These are phyloP conservation scores for Lachancea sp. DNA, from an alignment of 805 yeast genomes.

Conservation along the genomic window DNA sequence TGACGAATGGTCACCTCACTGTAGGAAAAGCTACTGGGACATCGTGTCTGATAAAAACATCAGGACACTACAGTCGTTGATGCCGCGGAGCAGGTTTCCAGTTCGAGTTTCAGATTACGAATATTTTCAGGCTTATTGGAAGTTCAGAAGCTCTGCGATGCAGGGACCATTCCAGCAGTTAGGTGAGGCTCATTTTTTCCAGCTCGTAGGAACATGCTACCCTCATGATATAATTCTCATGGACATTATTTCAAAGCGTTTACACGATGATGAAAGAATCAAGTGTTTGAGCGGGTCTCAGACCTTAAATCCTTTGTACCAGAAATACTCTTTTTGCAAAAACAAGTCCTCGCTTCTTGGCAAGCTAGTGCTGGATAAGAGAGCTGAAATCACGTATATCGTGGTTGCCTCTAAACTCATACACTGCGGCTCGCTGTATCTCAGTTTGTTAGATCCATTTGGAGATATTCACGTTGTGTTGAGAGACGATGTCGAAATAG, in stretches of 20 bases:
- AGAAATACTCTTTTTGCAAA: constrained; percentile 7
- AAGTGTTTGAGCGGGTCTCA: background rate
- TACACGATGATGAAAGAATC: too few species aligned
- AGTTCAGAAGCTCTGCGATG: background rate
- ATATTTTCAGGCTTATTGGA: constrained; percentile 8
- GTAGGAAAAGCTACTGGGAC: constrained; percentile 15
- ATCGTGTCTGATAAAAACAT: constrained; percentile 10
- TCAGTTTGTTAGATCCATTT: constrained; percentile 14
- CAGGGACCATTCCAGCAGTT: background rate
- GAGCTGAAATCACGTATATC: constrained; percentile 7
- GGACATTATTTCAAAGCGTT: background rate
- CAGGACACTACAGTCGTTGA: constrained; percentile 2
- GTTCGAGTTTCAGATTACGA: constrained; percentile 8
- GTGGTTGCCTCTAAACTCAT: constrained; percentile 13
- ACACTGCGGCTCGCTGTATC: constrained; percentile 8
- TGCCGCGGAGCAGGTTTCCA: constrained; percentile 17
- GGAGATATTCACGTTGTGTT: constrained; percentile 17
- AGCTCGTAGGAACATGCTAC: background rate
- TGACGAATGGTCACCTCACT: constrained; percentile 17
- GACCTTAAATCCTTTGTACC: background rate
- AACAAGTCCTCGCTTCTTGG: constrained; percentile 12
- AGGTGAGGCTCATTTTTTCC: constrained; percentile 1
- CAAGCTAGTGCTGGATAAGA: constrained; percentile 11
- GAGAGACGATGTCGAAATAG: constrained; percentile 8
- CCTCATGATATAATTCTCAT: constrained; percentile 6